These are phyloP conservation scores for Spergularia marina DNA, from an alignment of 148 eudicot species.

Conservation along the genomic window DNA sequence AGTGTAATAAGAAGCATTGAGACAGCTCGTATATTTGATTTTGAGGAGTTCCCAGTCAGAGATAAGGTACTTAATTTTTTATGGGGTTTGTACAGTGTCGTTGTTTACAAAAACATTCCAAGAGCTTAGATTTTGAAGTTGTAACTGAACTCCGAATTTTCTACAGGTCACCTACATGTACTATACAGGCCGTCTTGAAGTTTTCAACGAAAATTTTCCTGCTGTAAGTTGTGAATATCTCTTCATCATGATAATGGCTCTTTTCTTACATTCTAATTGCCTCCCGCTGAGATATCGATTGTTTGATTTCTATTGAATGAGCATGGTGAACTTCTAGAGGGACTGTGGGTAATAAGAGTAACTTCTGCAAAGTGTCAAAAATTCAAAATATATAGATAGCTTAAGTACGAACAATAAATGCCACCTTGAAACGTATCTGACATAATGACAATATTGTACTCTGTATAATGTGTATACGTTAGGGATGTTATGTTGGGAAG, in stretches of 20 bases:
- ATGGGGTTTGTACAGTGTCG: not conserved
- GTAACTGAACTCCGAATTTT: conserved; percentile 15
- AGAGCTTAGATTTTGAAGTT: not conserved
- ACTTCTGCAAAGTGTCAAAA: not conserved
- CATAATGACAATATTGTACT: not conserved
- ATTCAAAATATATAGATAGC: not conserved
- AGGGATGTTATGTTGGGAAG: not conserved
- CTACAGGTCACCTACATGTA: conserved; percentile 93
- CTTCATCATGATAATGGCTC: not conserved
- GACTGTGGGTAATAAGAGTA: not conserved
- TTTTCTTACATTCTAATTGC: not conserved
- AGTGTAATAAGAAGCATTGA: conserved; percentile 99
- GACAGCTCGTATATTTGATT: conserved; percentile 97
- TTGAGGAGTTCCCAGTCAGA: conserved; percentile 94
- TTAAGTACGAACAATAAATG: not conserved
- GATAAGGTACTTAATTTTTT: conserved; percentile 63
- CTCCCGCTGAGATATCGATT: not conserved
- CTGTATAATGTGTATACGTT: not conserved
- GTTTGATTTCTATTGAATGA: not conserved
- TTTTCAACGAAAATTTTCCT: conserved; percentile 89
- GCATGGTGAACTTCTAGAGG: not conserved
- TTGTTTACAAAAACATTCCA: not conserved
- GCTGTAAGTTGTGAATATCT: conserved; percentile 48
- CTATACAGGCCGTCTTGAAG: conserved; percentile 96
- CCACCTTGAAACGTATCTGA: not conserved